Percentiles rank a stretch among this genome's conserved stretches.
These are phyloP conservation scores for Exophiala sideris DNA, from an alignment of 2,329 filamentous ascomycete species.

Conservation along the genomic window DNA sequence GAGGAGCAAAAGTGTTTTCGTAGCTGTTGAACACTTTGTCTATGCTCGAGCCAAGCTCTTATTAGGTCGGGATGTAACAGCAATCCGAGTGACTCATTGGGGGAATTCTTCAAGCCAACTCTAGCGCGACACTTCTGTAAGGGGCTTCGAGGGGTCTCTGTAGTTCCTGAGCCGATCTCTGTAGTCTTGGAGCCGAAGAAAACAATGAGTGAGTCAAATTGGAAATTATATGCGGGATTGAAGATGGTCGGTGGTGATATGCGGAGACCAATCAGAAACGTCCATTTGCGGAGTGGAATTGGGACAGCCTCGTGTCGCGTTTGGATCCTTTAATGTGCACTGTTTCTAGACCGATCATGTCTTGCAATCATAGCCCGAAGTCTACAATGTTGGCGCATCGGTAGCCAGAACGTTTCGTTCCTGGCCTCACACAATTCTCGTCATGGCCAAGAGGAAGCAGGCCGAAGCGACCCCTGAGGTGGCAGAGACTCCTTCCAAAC, in stretches of 20 bases:
- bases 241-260: slow-evolving; percentile 5
- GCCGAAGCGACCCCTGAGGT: slow-evolving; percentile 8
- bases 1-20: no score
- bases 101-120: no score
- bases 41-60: background rate
- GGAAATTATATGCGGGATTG: background rate
- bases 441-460: slow-evolving; percentile 20
- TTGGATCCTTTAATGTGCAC: background rate
- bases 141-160: no score
- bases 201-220: background rate
- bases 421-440: background rate
- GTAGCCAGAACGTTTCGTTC: background rate
- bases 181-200: background rate
- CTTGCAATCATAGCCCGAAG: background rate
- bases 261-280: slow-evolving; percentile 18
- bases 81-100: background rate
- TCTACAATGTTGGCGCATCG: background rate
- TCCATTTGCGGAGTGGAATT: background rate
- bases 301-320: slow-evolving; percentile 1
- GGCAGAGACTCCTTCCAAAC: slow-evolving; percentile 20
- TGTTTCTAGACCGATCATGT: background rate
- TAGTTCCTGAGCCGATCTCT: no score
- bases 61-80: no score
- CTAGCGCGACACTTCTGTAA: no score
- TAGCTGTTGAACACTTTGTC: background rate